Conservation (phyloP, 768 basidiomycete species). For the Leccinum variicolor region DNA sequence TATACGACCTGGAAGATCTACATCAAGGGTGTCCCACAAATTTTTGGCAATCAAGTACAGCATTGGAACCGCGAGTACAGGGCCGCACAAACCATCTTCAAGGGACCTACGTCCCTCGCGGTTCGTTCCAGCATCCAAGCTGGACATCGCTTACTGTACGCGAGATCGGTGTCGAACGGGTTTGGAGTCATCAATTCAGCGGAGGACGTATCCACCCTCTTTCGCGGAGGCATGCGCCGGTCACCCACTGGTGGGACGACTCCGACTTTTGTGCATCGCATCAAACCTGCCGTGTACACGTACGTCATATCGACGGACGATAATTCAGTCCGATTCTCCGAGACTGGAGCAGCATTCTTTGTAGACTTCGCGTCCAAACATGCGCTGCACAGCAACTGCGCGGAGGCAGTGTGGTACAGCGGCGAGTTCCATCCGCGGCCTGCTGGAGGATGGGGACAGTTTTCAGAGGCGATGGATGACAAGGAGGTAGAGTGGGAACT, state of each 20-base stretch:
- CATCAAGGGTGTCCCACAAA: constrained; percentile 53
- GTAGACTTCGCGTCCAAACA: constrained; percentile 87
- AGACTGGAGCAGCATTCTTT: constrained; percentile 84
- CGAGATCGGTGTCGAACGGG: constrained; percentile 56
- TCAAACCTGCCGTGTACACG: constrained; percentile 83
- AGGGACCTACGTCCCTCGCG: constrained; percentile 56
- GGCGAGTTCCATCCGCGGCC: constrained; percentile 81
- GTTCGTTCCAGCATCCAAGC: constrained; percentile 69
- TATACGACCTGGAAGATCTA: constrained; percentile 81
- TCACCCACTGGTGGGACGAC: constrained; percentile 10
- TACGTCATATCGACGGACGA: constrained; percentile 78
- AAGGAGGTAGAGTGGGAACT: constrained; percentile 70
- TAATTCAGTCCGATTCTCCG: constrained; percentile 77
- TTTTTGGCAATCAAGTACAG: constrained; percentile 60
- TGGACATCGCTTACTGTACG: constrained; percentile 72
- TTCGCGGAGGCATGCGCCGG: constrained; percentile 42
- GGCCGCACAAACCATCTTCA: constrained; percentile 70
- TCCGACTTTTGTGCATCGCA: constrained; percentile 37
- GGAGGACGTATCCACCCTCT: constrained; percentile 48
- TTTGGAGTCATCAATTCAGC: constrained; percentile 55
- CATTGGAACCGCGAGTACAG: constrained; percentile 65
- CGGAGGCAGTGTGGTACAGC: constrained; percentile 60
- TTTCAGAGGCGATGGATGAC: constrained; percentile 53
- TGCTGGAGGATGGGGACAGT: constrained; percentile 61
- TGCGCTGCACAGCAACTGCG: constrained; percentile 77